A percentile compares a stretch with the other conserved stretches of the same genome.
These are phyloP conservation scores for Fusarium mundagurra DNA, from an alignment of 2,329 filamentous ascomycete genomes.

Conservation along the genomic window DNA sequence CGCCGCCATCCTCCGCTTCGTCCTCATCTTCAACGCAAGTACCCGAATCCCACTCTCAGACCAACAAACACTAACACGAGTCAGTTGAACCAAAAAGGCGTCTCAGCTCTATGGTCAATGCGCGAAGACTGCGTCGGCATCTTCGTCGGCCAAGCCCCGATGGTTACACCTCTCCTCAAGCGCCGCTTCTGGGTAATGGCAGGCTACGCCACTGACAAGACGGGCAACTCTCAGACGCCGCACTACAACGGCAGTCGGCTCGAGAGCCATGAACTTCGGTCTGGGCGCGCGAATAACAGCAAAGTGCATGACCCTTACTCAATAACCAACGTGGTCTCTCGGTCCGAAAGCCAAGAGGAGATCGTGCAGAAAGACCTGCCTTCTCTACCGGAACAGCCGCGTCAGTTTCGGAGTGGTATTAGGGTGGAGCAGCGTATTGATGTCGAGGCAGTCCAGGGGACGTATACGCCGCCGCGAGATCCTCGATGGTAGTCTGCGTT, in stretches of 20 bases:
- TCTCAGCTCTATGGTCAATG: slow-evolving; percentile 50
- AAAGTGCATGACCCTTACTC: background rate
- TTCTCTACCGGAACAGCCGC: background rate
- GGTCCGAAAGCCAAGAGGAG: slow-evolving; percentile 23
- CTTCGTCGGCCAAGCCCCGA: slow-evolving; percentile 50
- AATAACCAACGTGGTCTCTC: background rate
- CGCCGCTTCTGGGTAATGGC: slow-evolving; percentile 39
- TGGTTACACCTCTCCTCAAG: slow-evolving; percentile 45
- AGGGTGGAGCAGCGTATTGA: slow-evolving; percentile 10
- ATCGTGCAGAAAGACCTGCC: background rate
- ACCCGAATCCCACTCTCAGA: accelerated
- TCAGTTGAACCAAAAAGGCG: slow-evolving; percentile 27
- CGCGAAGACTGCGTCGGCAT: slow-evolving; percentile 52
- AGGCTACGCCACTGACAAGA: background rate
- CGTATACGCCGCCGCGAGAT: background rate
- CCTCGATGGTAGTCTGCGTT: background rate
- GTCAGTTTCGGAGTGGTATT: background rate
- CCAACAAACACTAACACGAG: background rate
- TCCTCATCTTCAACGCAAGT: slow-evolving; percentile 46
- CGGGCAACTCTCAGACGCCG: background rate
- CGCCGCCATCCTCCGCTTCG: slow-evolving; percentile 40
- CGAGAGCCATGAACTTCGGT: slow-evolving; percentile 12
- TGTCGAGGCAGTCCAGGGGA: slow-evolving; percentile 1
- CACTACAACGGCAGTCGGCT: background rate
- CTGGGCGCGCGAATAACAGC: background rate